A percentile compares a stretch with the other conserved stretches of the same genome.
Conservation (phyloP, 495 filamentous ascomycete species). For the Amphirosellinia nigrospora region DNA sequence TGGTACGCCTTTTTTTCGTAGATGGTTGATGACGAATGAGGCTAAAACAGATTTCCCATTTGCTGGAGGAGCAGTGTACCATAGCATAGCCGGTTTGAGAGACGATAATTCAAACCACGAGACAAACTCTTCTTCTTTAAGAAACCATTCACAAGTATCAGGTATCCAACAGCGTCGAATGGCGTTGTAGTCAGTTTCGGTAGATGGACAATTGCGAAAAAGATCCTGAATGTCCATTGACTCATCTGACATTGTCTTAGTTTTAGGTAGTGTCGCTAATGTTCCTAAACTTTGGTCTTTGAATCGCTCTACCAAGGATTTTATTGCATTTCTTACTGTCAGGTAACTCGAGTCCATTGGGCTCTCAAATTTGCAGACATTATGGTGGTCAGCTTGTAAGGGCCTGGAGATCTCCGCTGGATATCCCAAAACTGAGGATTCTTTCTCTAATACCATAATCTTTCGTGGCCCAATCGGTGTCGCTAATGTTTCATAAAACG, state of each 20-base stretch:
- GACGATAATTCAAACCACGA: constrained; percentile 31
- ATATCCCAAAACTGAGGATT: constrained; percentile 55
- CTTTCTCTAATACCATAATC: constrained; percentile 48
- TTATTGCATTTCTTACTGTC: constrained; percentile 46
- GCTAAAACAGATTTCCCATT: constrained; percentile 48
- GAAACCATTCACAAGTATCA: constrained; percentile 48
- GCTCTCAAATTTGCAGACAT: constrained; percentile 54
- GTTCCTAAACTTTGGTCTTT: neutral
- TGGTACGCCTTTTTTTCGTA: constrained; percentile 28
- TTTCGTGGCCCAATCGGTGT: constrained; percentile 43
- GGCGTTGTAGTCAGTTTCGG: constrained; percentile 40
- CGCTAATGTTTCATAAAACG: constrained; percentile 56
- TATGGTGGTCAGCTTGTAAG: constrained; percentile 55
- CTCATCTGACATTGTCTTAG: constrained; percentile 4
- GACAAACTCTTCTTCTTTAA: constrained; percentile 30
- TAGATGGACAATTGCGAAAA: constrained; percentile 35
- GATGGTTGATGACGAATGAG: constrained; percentile 40
- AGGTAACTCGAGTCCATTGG: constrained; percentile 51
- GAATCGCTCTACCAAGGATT: constrained; percentile 25
- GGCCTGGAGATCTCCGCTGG: constrained; percentile 46
- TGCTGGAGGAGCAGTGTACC: constrained; percentile 39
- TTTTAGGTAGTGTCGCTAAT: constrained; percentile 22
- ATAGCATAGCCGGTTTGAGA: constrained; percentile 33
- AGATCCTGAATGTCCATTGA: constrained; percentile 26
- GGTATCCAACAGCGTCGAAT: constrained; percentile 44